Evolutionary conservation across 352 stramenopile genomes (phyloP).

Genomic region (Phytophthora tubulina): DNA sequence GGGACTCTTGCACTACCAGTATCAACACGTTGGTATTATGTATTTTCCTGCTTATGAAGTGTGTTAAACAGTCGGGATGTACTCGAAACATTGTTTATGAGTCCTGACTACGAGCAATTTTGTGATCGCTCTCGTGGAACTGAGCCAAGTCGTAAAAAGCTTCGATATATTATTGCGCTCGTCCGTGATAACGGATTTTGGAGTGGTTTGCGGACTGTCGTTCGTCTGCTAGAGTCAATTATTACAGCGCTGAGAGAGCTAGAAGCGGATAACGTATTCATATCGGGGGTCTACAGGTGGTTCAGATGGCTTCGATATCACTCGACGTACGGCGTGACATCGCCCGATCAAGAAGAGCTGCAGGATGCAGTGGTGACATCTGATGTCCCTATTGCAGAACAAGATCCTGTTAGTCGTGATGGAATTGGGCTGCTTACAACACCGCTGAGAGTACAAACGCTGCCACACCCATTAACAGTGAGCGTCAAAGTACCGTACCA

Average conservation of each 20-base stretch:
- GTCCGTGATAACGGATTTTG: neutral
- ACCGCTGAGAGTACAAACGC: too few relatives aligned
- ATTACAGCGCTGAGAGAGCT: neutral
- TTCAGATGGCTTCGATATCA: conserved; percentile 3
- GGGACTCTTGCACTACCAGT: neutral
- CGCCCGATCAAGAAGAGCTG: neutral
- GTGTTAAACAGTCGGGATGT: neutral
- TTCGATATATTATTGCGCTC: neutral
- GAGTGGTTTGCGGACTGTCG: neutral
- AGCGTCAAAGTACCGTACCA: too few relatives aligned
- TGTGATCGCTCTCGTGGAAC: neutral
- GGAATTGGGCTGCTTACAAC: too few relatives aligned
- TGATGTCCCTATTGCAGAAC: neutral
- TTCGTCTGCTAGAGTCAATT: conserved; percentile 1
- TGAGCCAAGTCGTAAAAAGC: neutral
- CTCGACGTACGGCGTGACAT: neutral
- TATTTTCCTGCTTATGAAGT: neutral
- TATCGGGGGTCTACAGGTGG: neutral
- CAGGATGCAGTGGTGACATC: too few relatives aligned
- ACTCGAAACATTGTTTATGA: conserved; percentile 4
- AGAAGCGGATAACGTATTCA: neutral
- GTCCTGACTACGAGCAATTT: neutral
- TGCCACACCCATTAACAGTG: too few relatives aligned
- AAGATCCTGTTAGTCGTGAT: neutral
- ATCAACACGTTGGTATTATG: neutral